Evolutionary conservation across 2,329 filamentous ascomycete species (phyloP).

Genomic region (Pseudocercospora pini-densiflorae): DNA sequence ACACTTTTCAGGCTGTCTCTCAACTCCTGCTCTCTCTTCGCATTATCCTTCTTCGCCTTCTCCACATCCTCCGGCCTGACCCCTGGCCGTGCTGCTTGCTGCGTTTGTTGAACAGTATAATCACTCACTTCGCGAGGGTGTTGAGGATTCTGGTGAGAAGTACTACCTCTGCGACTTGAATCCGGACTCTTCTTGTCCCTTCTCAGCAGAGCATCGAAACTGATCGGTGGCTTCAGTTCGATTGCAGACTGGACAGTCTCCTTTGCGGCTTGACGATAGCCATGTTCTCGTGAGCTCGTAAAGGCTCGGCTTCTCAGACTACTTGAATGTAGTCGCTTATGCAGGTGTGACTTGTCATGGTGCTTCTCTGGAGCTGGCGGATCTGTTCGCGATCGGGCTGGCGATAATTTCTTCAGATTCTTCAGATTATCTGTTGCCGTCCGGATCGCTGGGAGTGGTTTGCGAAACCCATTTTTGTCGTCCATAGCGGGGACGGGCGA

Average conservation of each 20-base stretch:
- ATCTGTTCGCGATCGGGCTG: constrained; percentile 29
- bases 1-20: constrained; percentile 51
- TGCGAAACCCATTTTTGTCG: constrained; percentile 13
- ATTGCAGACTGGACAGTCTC: constrained; percentile 51
- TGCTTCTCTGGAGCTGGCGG: constrained; percentile 21
- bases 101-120: constrained; percentile 13
- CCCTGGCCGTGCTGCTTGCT: constrained; percentile 24
- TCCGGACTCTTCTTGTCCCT: constrained; percentile 38
- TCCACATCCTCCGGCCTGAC: constrained; percentile 47
- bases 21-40: constrained; percentile 47
- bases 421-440: constrained; percentile 16
- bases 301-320: constrained; percentile 30
- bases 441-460: constrained; percentile 27
- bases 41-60: constrained; percentile 44
- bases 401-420: constrained; percentile 9
- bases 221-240: constrained; percentile 50
- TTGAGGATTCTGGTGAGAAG: constrained; percentile 12
- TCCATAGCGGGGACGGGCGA: background rate
- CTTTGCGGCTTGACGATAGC: constrained; percentile 39
- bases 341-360: constrained; percentile 26
- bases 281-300: constrained; percentile 27
- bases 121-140: constrained; percentile 5
- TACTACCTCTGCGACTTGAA: constrained; percentile 30
- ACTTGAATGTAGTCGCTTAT: constrained; percentile 27
- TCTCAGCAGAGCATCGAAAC: constrained; percentile 49